Percentiles rank a stretch among this genome's conserved stretches.
Evolutionary conservation across 1,284 basidiomycete genomes (phyloP).

Genomic region (Leccinum subspadiceum): DNA sequence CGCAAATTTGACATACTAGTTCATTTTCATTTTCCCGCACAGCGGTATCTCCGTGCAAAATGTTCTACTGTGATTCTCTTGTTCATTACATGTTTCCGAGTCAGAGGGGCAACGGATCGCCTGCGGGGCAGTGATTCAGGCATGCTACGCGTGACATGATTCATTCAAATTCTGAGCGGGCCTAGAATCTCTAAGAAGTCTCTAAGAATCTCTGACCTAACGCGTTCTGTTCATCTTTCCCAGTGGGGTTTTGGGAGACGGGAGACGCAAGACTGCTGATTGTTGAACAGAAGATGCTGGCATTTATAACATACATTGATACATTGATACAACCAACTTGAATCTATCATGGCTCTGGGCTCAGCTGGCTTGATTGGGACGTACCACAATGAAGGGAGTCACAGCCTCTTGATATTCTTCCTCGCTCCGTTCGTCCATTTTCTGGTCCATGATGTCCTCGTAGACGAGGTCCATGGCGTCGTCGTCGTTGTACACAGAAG

Average conservation of each 20-base stretch:
- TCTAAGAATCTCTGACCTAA: background rate
- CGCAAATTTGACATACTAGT: background rate
- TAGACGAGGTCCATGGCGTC: no score
- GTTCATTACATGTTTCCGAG: background rate
- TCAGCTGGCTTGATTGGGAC: background rate
- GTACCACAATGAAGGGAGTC: background rate
- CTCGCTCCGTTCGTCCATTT: no score
- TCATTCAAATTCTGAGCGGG: background rate
- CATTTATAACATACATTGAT: background rate
- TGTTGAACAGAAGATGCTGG: background rate
- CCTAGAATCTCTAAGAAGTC: no score
- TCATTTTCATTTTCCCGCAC: background rate
- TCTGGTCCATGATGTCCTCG: no score
- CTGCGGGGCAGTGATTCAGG: background rate
- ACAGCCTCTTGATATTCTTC: no score
- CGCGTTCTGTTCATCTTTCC: background rate
- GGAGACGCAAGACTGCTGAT: background rate
- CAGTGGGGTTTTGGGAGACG: background rate
- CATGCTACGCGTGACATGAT: background rate
- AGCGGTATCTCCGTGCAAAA: background rate
- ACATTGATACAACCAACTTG: background rate
- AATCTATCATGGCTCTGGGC: background rate
- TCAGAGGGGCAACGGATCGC: conserved; percentile 19
- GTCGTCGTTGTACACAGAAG: no score
- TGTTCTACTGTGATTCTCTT: background rate